phyloP scores from a whole-genome alignment of 1,284 basidiomycete genomes.

The Neotropicomus parvogracilis region DNA sequence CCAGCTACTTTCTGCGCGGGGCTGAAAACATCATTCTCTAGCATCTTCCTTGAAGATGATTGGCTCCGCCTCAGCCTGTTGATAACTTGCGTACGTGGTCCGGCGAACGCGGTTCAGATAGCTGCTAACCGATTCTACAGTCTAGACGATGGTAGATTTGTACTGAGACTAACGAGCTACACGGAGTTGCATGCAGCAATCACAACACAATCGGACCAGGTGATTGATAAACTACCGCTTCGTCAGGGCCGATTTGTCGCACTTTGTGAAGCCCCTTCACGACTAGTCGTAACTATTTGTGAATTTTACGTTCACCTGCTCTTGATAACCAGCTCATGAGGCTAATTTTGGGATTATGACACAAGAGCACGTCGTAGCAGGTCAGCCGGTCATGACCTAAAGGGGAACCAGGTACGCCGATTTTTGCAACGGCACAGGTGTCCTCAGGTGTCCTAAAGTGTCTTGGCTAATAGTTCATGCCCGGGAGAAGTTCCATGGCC shows the following conservation, averaged over 20 bases:
- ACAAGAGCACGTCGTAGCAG: neutral
- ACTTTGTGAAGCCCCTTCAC: neutral
- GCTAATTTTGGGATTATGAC: neutral
- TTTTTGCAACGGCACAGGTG: too few species aligned
- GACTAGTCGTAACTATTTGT: neutral
- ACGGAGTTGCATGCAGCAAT: neutral
- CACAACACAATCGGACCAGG: neutral
- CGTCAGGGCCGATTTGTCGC: neutral
- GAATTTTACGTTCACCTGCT: neutral
- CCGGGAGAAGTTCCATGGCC: neutral
- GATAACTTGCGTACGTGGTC: conserved; percentile 6
- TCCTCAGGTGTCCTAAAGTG: too few species aligned
- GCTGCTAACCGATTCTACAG: neutral
- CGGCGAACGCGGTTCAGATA: neutral
- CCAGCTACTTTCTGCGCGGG: conserved; percentile 1
- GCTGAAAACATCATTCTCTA: conserved; percentile 17
- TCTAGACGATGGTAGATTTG: neutral
- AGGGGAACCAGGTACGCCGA: too few species aligned
- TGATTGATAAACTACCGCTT: neutral
- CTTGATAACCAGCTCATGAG: neutral
- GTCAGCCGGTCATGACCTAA: too few species aligned
- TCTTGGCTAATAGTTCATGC: neutral
- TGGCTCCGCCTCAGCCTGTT: neutral
- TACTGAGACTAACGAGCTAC: neutral
- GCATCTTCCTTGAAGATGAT: neutral